Conservation (phyloP, 768 basidiomycete species). For the Phaeolepiota aurea region DNA sequence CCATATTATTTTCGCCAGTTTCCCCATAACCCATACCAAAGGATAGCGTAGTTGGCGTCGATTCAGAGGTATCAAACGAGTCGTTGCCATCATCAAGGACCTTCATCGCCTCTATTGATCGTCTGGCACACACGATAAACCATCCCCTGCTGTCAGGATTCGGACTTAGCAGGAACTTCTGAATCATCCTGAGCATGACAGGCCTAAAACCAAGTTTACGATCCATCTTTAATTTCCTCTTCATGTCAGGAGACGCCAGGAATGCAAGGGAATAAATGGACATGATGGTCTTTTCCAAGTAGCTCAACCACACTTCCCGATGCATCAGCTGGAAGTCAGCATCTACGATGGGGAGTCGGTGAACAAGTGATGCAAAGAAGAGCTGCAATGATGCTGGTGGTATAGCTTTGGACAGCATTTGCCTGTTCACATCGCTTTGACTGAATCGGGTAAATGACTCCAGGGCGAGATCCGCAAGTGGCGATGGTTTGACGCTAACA, state of each 20-base stretch:
- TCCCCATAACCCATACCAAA: slow-evolving; percentile 88
- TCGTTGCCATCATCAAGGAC: slow-evolving; percentile 71
- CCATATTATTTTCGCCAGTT: slow-evolving; percentile 51
- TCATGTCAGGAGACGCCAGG: slow-evolving; percentile 68
- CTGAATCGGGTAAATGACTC: slow-evolving; percentile 78
- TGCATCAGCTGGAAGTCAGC: slow-evolving; percentile 61
- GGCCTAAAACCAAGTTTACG: slow-evolving; percentile 58
- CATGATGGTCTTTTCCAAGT: slow-evolving; percentile 73
- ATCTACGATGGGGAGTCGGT: slow-evolving; percentile 76
- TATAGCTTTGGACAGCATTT: slow-evolving; percentile 55
- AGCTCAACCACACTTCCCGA: slow-evolving; percentile 65
- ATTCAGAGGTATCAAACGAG: slow-evolving; percentile 59
- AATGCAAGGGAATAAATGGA: slow-evolving; percentile 85
- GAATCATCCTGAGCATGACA: slow-evolving; percentile 65
- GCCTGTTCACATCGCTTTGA: slow-evolving; percentile 72
- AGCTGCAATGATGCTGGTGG: slow-evolving; percentile 48
- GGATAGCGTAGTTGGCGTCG: slow-evolving; percentile 51
- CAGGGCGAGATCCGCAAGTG: slow-evolving; percentile 66
- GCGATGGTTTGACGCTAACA: slow-evolving; percentile 42
- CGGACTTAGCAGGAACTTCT: slow-evolving; percentile 46
- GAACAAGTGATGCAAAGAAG: slow-evolving; percentile 65
- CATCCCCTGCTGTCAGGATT: slow-evolving; percentile 42
- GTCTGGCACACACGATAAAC: slow-evolving; percentile 48
- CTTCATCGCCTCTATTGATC: slow-evolving; percentile 73
- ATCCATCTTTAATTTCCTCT: slow-evolving; percentile 60